Base-by-base conservation (phyloP, 768 basidiomycete species). In the Tylopilus plumbeoviolaceoides region DNA sequence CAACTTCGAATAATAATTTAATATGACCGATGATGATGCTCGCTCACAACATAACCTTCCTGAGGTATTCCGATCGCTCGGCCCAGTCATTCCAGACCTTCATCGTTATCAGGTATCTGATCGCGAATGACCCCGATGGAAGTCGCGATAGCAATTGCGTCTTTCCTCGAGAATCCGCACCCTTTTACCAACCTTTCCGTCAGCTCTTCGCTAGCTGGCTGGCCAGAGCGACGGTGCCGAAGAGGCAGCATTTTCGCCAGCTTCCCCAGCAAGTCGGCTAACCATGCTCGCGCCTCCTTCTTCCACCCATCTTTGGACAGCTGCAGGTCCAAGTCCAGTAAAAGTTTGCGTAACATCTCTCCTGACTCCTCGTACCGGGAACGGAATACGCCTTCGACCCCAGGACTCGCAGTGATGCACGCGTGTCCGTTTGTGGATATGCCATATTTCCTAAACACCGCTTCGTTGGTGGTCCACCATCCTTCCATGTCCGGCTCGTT, bases 381-480 rank as follows among this genome's bases (percentile, higher is more conserved):
- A 10, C 52, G 52, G 44, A 67, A 67, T 25, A 50, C 47, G 39
- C 60, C 50, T 0, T 43, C 61, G 11, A 57, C 50, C 17, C 72
- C 66, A 15, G 61, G 53, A 39, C 47, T 66, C 14, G 73, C 67
- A 14, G 74, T 75, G 55, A 77, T 65, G 53, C 77, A 77, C 4
- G 73, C 77, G 18, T 73, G 69, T 15, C 69, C 73, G 12, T 57
- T 31, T 0, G 64, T 53, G 31, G 47, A 41, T 57, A 77, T 72
- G 1, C 59, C 60, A 39, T 66, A 63, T 14, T 18, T 35, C 39
- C 51, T 52, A 52, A 78, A 77, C 4, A 27, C 40, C 12, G 31
- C 30, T 44, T 68, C n/a, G 51, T 76, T 76, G 33, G 48, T 30
- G 15, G 43, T 36, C 75, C 74, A 77, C 76, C 76, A 77, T 23